A percentile compares a stretch with the other conserved stretches of the same genome.
These are phyloP conservation scores for Chlorokybus atmophyticus DNA, from an alignment of 139 green algal species.

Conservation along the genomic window DNA sequence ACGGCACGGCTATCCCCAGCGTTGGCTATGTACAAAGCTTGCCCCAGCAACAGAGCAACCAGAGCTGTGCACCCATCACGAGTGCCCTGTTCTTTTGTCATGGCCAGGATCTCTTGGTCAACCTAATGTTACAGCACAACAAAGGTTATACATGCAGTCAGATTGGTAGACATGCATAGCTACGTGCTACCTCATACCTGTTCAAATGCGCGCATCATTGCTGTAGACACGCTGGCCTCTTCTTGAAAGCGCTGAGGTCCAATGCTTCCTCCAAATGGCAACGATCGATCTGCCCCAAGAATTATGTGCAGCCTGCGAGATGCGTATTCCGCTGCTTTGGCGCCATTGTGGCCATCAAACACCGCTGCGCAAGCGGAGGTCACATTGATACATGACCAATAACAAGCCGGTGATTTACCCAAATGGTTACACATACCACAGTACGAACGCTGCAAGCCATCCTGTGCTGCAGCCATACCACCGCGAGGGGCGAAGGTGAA, in stretches of 20 bases:
- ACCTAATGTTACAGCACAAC: neutral
- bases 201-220: too few relatives aligned
- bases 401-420: neutral
- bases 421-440: neutral
- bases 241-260: too few relatives aligned
- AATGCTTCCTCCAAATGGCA: neutral
- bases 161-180: too few relatives aligned
- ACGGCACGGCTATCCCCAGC: slow-evolving; percentile 45
- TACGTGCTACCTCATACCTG: too few relatives aligned
- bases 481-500: too few relatives aligned
- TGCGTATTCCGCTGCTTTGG: slow-evolving; percentile 35
- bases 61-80: slow-evolving; percentile 58
- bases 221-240: too few relatives aligned
- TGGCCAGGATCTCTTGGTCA: neutral
- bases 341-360: slow-evolving; percentile 73
- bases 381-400: neutral
- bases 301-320: slow-evolving; percentile 6
- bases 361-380: slow-evolving; percentile 25
- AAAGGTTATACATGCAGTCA: too few relatives aligned
- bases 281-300: slow-evolving; percentile 3
- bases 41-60: slow-evolving; percentile 36
- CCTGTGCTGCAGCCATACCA: too few relatives aligned
- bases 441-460: neutral
- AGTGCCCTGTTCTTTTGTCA: neutral
- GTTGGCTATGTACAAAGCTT: slow-evolving; percentile 51